Percentiles rank a stretch among this genome's conserved stretches.
Evolutionary conservation across 192 early-diverging fungal species (phyloP).

Genomic region (Coemansia sp.): DNA sequence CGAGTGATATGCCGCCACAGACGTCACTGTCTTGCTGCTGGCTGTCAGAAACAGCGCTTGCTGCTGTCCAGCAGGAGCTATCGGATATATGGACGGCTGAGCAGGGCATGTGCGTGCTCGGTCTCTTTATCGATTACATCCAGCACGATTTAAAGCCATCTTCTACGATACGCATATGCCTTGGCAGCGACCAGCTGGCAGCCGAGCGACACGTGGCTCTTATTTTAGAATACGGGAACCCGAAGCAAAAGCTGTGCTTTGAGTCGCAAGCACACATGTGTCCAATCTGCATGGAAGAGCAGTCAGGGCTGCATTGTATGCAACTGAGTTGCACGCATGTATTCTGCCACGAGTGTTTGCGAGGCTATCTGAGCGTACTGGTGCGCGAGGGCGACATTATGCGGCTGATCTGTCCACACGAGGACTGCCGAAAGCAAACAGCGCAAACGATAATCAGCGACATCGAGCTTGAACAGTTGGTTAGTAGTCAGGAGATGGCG

Average conservation of each 20-base stretch:
- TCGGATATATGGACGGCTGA: neutral
- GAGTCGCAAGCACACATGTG: constrained; percentile 11
- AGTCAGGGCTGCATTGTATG: constrained; percentile 26
- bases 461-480: neutral
- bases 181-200: neutral
- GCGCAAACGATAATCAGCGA: neutral
- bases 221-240: neutral
- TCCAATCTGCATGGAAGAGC: constrained; percentile 27
- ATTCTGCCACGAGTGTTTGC: constrained; percentile 9
- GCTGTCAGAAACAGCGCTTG: neutral
- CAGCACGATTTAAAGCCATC: neutral
- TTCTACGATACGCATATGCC: neutral
- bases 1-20: neutral
- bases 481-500: neutral
- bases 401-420: neutral
- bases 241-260: constrained; percentile 3
- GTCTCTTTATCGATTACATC: neutral
- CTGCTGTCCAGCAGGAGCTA: neutral
- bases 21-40: neutral
- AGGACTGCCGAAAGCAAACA: neutral
- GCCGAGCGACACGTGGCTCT: neutral
- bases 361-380: constrained; percentile 7
- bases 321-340: constrained; percentile 26
- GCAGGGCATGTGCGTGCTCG: neutral
- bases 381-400: neutral